Conservation (phyloP, 2,329 filamentous ascomycete genomes). For the Aureobasidium mangrovei region DNA sequence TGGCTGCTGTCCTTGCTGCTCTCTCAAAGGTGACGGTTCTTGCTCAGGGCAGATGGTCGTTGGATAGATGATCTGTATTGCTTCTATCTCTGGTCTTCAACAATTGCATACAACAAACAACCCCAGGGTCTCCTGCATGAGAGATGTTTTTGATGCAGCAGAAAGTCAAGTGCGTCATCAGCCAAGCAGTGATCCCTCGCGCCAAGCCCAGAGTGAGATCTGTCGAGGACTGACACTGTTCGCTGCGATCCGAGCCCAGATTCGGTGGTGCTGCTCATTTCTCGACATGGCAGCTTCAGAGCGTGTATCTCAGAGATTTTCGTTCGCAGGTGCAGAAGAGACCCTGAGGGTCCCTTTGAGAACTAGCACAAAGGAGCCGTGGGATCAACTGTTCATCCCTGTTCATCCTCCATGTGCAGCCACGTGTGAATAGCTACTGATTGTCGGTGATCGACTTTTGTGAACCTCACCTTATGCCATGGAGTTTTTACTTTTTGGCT, state of each 20-base stretch:
- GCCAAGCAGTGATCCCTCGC: not conserved
- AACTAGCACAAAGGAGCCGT: not conserved
- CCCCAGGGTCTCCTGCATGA: too few species aligned
- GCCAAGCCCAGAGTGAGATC: constrained; percentile 7
- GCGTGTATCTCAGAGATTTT: not conserved
- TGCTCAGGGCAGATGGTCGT: too few species aligned
- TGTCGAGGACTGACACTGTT: not conserved
- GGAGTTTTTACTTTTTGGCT: too few species aligned
- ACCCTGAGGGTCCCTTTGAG: not conserved
- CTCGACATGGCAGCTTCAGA: not conserved
- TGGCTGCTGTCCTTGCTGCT: not conserved
- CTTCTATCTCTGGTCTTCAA: too few species aligned
- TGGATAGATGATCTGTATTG: not conserved
- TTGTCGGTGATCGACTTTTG: constrained; percentile 1
- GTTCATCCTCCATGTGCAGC: constrained; percentile 4
- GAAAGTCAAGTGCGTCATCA: not conserved
- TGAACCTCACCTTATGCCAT: not conserved
- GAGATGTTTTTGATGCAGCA: not conserved
- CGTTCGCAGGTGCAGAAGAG: not conserved
- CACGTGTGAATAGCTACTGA: not conserved
- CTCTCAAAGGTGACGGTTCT: too few species aligned
- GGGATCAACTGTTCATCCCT: constrained; percentile 6
- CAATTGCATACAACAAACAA: too few species aligned
- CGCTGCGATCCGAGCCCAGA: not conserved
- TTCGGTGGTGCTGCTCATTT: not conserved